Evolutionary conservation across 768 basidiomycete species (phyloP), one percentile per base, ranked within the genome.

Genomic region (Wakefieldia striispora): DNA sequence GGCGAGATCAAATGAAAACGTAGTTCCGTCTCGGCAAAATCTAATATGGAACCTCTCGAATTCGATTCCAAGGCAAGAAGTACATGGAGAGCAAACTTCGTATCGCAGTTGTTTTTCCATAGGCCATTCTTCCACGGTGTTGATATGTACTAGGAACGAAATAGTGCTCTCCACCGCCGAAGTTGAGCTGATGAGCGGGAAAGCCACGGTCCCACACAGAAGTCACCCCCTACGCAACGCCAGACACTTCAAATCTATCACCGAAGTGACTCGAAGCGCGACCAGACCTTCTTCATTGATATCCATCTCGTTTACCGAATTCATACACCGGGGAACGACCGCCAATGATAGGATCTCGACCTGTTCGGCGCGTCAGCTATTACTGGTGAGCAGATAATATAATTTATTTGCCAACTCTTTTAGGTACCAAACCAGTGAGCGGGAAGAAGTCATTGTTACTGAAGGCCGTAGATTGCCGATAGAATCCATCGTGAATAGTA

Each of bases 111-210:
- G 6, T 8, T 7, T 27, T 27, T 8, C 26, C 26, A 4, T 17
- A 34, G 31, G 23, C 46, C 46, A 40, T 19, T 40, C 40, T 7
- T 29, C 29, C 36, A 44, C 49, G 6, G 38, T 50, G 20, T n/a
- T 14, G 37, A 79, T 23, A 23, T 23, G 6, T 60, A 19, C 76
- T 76, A 1, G 79, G 80, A 4, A 72, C 64, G 62, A 79, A 80
- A 62, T 79, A 80, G 57, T 79, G 79, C 55, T 77, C 79, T 47
- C 79, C 77, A 35, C 79, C 75, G 20, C 74, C 37, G 79, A 68
- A n/a, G n/a, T n/a, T n/a, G n/a, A n/a, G n/a, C n/a, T n/a, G n/a
- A n/a, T n/a, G n/a, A n/a, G n/a, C n/a, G n/a, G n/a, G n/a, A n/a
- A n/a, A n/a, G n/a, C n/a, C n/a, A n/a, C n/a, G n/a, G n/a, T n/a